A percentile compares a stretch with the other conserved stretches of the same genome.
Conservation (phyloP, 2,329 filamentous ascomycete genomes). For the Aspergillus aculeatus region DNA sequence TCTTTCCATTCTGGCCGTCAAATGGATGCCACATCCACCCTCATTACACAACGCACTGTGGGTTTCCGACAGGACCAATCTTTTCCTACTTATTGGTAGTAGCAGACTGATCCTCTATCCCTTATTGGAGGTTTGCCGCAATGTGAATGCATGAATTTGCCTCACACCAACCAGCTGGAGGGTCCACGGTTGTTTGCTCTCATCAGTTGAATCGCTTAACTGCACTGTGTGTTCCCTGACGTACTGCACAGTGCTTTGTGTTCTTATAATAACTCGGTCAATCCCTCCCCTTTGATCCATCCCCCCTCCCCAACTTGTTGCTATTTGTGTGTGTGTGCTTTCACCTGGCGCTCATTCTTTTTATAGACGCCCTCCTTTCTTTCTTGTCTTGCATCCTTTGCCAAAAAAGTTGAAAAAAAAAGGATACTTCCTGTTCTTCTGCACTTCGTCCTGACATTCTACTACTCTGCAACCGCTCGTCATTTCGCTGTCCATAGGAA, state of each 20-base stretch:
- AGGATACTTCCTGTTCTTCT: constrained; percentile 1
- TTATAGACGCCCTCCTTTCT: not conserved
- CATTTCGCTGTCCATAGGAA: not conserved
- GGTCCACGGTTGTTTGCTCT: not conserved
- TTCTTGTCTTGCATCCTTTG: not conserved
- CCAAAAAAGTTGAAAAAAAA: not conserved
- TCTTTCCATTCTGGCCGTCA: not conserved
- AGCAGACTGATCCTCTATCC: not conserved
- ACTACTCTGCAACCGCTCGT: not conserved
- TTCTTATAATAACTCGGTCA: not conserved
- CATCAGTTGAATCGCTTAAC: not conserved
- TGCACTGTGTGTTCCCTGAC: not conserved
- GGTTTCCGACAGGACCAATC: not conserved
- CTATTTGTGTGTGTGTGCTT: not conserved
- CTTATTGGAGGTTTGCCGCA: not conserved
- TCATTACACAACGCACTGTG: not conserved
- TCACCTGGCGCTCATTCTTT: not conserved
- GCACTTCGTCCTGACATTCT: constrained; percentile 1
- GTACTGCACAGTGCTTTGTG: constrained; percentile 1
- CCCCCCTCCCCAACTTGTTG: not conserved
- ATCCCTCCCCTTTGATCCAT: not conserved
- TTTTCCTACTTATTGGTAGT: not conserved
- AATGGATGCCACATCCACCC: not conserved
- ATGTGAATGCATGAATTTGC: not conserved
- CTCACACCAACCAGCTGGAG: not conserved